phyloP scores from a whole-genome alignment of 139 green algal species.

The Pleodorina starrii region DNA sequence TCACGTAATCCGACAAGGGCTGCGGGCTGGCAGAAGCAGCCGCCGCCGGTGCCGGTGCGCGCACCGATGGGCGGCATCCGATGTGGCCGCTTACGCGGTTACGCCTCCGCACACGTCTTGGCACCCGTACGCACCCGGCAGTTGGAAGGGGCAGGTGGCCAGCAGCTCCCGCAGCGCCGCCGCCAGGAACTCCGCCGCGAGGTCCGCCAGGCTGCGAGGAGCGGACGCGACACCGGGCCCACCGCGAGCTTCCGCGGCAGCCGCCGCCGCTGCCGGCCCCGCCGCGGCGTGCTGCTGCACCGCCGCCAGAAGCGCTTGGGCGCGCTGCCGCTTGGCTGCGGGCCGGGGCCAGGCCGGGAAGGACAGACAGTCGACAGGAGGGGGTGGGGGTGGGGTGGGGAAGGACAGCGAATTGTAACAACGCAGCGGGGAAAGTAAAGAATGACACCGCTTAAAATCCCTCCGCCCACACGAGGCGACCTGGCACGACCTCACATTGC shows the following conservation, averaged over 20 bases:
- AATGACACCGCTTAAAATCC: neutral
- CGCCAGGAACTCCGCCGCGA: neutral
- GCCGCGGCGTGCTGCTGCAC: conserved; percentile 18
- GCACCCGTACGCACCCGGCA: conserved; percentile 9
- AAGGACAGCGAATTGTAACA: too few relatives aligned
- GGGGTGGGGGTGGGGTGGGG: too few relatives aligned
- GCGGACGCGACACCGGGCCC: neutral
- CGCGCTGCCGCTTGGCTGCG: conserved; percentile 32
- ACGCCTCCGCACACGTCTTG: too few relatives aligned
- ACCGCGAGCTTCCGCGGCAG: neutral
- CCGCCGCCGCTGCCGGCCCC: neutral
- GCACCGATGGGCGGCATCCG: too few relatives aligned
- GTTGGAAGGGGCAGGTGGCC: neutral
- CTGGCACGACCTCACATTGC: conserved; percentile 10
- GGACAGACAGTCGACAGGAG: too few relatives aligned
- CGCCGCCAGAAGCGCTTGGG: conserved; percentile 14
- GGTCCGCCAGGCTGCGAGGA: neutral
- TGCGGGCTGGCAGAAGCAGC: too few relatives aligned
- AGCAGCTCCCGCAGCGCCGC: conserved; percentile 7
- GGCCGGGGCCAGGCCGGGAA: too few relatives aligned
- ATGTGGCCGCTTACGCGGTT: too few relatives aligned
- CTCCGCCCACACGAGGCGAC: neutral
- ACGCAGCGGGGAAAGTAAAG: neutral
- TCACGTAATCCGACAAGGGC: too few relatives aligned
- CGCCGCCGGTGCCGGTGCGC: too few relatives aligned